Evolutionary conservation across 768 basidiomycete species (phyloP), one percentile per base, ranked within the genome.

Genomic region (Serendipita vermifera): DNA sequence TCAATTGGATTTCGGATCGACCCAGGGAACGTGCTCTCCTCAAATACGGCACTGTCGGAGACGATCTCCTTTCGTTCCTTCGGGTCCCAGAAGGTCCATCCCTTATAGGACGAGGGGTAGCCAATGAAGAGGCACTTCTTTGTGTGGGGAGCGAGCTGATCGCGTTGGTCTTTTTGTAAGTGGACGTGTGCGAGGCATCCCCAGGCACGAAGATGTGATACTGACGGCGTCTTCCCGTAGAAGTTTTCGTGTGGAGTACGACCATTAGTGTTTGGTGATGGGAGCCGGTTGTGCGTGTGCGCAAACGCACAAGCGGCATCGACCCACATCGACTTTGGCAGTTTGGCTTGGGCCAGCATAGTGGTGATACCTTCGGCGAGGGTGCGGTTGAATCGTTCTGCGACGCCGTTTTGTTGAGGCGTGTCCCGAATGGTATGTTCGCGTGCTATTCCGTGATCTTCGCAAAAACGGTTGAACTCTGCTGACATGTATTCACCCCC

Each of bases 111-210:
- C 0, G 55, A 27, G 0, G 64, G 60, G 55, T 73, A 75, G 1
- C 73, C 69, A 54, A 73, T 64, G 32, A 72, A 69, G 1, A 69
- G 55, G 55, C 73, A 73, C 60, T 71, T 67, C 29, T 58, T 32
- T 29, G 59, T 59, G 40, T 65, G 60, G 1, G 58, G 32, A 14
- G 55, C 55, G 32, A 55, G 38, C 26, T 24, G 35, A 4, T 7
- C 26, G 9, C 59, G 32, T 36, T 33, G 58, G 53, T 73, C 65
- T 55, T 67, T 68, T 53, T 64, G 66, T 4, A 71, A 61, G 54
- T 64, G 66, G 29, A 70, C 72, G 64, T 71, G 73, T 17, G 70
- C 69, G 38, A 59, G 59, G 53, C 70, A 73, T 1, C 73, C 71
- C 48, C 66, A 74, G n/a, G 69, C 65, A 5, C 68, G 60, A 26